phyloP scores from a whole-genome alignment of 2,329 filamentous ascomycete species.

The Emergomyces orientalis region DNA sequence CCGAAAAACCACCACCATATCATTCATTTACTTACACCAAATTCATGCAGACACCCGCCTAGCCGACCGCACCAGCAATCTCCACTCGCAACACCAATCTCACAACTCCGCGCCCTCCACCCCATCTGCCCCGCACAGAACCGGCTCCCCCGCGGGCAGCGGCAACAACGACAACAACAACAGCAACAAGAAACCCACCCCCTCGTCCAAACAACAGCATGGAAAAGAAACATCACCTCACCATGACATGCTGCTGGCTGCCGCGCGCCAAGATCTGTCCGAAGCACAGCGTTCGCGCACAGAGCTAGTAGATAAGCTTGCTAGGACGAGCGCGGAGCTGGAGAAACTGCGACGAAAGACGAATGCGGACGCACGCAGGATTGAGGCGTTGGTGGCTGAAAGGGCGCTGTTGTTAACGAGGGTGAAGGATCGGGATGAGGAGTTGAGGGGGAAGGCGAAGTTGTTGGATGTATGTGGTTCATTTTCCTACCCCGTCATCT shows the following conservation, averaged over 20 bases:
- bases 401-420: conserved; percentile 53
- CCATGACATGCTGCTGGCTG: conserved; percentile 25
- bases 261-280: conserved; percentile 56
- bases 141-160: conserved; percentile 22
- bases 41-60: conserved; percentile 50
- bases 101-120: conserved; percentile 18
- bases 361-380: conserved; percentile 50
- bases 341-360: conserved; percentile 52
- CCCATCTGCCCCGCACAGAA: conserved; percentile 22
- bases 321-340: conserved; percentile 55
- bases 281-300: conserved; percentile 67
- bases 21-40: not conserved
- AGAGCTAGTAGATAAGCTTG: conserved; percentile 56
- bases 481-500: not conserved
- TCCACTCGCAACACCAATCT: conserved; percentile 20
- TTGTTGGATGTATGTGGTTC: conserved; percentile 56
- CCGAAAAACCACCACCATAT: not conserved
- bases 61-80: conserved; percentile 55
- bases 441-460: conserved; percentile 73
- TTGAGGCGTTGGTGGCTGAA: conserved; percentile 55
- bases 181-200: not conserved
- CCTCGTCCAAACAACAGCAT: not conserved
- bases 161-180: conserved; percentile 9
- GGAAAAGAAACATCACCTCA: not conserved
- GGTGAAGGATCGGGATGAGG: conserved; percentile 73